Evolutionary conservation across 1,139 yeast species (phyloP), one percentile per base, ranked within the genome.

Genomic region (Blastobotrys apis): DNA sequence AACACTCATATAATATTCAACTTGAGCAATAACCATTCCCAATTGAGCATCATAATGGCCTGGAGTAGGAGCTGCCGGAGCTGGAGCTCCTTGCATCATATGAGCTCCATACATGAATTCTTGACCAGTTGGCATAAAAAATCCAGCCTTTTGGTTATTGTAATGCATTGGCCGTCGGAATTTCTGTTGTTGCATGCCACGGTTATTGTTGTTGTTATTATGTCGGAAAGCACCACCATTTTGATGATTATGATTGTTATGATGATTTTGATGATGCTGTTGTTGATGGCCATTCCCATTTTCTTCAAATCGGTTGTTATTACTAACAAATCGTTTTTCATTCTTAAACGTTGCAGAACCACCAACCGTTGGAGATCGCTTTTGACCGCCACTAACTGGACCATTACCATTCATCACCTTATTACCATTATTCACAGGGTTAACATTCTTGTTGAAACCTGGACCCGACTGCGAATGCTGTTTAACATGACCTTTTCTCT

Each of bases 1-100:
- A 45, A 82, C 74, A 22, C 94, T 82, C 66, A 92, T 84, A 66
- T 92, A 92, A 70, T 90, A 92, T 62, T 86, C 92, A 48, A 88
- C 71, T 71, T 88, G 97, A 55, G 56, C 59, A 34, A 60, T 58
- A 30, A 67, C 58, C 38, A 62, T 47, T 33, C 57, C 54, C 41
- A 66, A 47, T 12, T 65, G 52, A 38, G 56, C 51, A 31, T 62
- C 65, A 42, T 53, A 56, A 27, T 51, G 57, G 9, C 43, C 41
- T n/a, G n/a, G n/a, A 20, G 44, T 45, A n/a, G 49, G 42, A 15
- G 47, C 43, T 3, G 44, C 45, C n/a, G 51, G 47, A n/a, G 42
- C 45, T 10, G 48, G 48, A 25, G 43, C 37, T 2, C 37, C 44
- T 26, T 36, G 56, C 39, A 54, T 45, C 47, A 53, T 43, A 31